Percentiles rank a stretch among this genome's conserved stretches.
Evolutionary conservation across 2,329 filamentous ascomycete species (phyloP).

Genomic region (Diaporthe sp.): DNA sequence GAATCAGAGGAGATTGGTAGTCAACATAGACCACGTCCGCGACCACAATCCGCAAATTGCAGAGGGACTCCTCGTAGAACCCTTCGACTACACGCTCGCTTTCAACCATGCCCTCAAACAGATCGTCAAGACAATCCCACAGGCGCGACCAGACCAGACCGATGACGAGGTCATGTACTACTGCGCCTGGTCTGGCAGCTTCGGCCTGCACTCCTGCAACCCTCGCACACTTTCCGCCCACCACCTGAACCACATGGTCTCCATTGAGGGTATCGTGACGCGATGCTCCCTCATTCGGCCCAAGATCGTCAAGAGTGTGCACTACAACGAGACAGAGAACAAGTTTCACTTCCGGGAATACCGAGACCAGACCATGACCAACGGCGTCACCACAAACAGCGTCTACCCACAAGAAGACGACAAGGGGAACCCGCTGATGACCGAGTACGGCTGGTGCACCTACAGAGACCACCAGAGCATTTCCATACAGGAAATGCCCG

Average conservation of each 20-base stretch:
- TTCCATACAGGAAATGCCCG: constrained; percentile 99
- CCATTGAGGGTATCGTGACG: constrained; percentile 96
- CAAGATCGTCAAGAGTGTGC: constrained; percentile 98
- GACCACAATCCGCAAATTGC: constrained; percentile 88
- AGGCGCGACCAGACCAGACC: constrained; percentile 81
- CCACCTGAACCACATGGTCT: constrained; percentile 97
- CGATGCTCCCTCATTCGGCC: constrained; percentile 95
- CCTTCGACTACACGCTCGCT: constrained; percentile 89
- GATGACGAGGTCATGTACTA: constrained; percentile 90
- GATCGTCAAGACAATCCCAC: constrained; percentile 84
- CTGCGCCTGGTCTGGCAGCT: constrained; percentile 96
- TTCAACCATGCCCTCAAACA: constrained; percentile 94
- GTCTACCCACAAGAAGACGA: constrained; percentile 96
- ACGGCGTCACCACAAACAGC: constrained; percentile 87
- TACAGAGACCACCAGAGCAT: constrained; percentile 98
- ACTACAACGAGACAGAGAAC: constrained; percentile 90
- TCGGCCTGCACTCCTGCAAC: constrained; percentile 95
- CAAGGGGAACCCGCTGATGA: constrained; percentile 90
- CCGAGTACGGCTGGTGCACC: constrained; percentile 95
- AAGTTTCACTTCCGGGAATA: constrained; percentile 93
- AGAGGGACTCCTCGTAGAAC: constrained; percentile 81
- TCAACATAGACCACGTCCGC: constrained; percentile 92
- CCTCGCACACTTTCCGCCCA: constrained; percentile 90
- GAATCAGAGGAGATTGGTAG: constrained; percentile 74
- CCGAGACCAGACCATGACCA: constrained; percentile 97